phyloP scores from a whole-genome alignment of 257 asterid genomes.

The Fraxinus anomala region DNA sequence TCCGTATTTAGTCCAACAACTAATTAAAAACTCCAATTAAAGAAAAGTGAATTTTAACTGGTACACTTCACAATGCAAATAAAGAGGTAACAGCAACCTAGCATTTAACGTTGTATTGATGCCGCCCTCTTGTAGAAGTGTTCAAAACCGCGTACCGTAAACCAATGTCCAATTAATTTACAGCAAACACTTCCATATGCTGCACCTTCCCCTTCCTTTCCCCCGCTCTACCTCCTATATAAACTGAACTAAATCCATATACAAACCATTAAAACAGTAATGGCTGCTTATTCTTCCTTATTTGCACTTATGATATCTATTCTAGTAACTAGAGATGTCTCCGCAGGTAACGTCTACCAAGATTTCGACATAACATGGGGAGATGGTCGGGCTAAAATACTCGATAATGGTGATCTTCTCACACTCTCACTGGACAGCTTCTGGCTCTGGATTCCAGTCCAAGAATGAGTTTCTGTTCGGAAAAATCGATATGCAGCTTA shows the following conservation, averaged over 20 bases:
- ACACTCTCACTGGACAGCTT: constrained; percentile 41
- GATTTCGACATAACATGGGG: constrained; percentile 49
- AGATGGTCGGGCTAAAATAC: constrained; percentile 37
- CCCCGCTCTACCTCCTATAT: too few species aligned
- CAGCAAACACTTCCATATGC: too few species aligned
- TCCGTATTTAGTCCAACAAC: background rate
- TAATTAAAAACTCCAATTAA: too few species aligned
- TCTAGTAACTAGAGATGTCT: background rate
- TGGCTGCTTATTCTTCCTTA: too few species aligned
- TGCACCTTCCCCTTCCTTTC: too few species aligned
- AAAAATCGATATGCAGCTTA: constrained; percentile 39
- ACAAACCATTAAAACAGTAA: too few species aligned
- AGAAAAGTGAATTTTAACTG: too few species aligned
- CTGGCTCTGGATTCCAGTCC: constrained; percentile 47
- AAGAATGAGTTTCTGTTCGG: constrained; percentile 42
- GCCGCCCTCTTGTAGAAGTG: too few species aligned
- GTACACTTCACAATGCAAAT: background rate
- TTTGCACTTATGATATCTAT: background rate
- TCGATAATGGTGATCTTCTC: constrained; percentile 35
- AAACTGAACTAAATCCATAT: too few species aligned
- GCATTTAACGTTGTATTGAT: too few species aligned
- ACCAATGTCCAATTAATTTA: too few species aligned
- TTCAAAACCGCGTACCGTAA: too few species aligned
- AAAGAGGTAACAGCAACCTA: background rate
- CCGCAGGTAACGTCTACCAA: constrained; percentile 25